Conservation (phyloP, 495 filamentous ascomycete species). For the Hypomontagnella monticulosa region DNA sequence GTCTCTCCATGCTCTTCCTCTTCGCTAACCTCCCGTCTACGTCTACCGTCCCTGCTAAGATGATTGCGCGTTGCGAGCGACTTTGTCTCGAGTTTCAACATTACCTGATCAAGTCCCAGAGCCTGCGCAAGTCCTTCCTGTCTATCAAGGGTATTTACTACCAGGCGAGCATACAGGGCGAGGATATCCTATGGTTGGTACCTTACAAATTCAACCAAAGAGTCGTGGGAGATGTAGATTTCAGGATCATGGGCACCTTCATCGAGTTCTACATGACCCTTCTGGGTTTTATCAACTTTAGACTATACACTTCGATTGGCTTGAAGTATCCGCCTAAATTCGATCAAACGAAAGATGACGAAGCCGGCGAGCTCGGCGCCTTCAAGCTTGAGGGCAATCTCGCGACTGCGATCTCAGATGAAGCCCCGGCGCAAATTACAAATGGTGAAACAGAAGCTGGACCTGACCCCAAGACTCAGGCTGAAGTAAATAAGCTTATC, state of each 20-base stretch:
- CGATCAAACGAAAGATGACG: slow-evolving; percentile 83
- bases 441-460: slow-evolving; percentile 57
- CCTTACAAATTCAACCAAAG: slow-evolving; percentile 97
- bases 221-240: slow-evolving; percentile 92
- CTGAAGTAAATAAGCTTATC: slow-evolving; percentile 64
- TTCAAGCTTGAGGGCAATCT: slow-evolving; percentile 82
- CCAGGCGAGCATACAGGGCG: slow-evolving; percentile 97
- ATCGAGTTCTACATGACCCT: slow-evolving; percentile 98
- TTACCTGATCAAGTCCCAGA: slow-evolving; percentile 91
- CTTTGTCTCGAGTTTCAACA: slow-evolving; percentile 95
- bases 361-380: slow-evolving; percentile 89
- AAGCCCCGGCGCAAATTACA: slow-evolving; percentile 62
- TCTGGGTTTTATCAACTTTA: slow-evolving; percentile 93
- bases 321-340: slow-evolving; percentile 96
- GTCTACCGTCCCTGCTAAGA: slow-evolving; percentile 86
- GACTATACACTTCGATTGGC: slow-evolving; percentile 89
- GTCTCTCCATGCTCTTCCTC: slow-evolving; percentile 93
- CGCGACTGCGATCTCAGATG: slow-evolving; percentile 59
- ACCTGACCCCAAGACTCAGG: slow-evolving; percentile 63
- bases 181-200: slow-evolving; percentile 96
- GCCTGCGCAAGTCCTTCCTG: slow-evolving; percentile 92
- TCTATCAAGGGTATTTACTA: slow-evolving; percentile 99
- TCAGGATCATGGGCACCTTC: slow-evolving; percentile 98
- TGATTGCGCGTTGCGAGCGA: slow-evolving; percentile 89
- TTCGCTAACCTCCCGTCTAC: slow-evolving; percentile 96